Base-by-base conservation (phyloP, 2,329 filamentous ascomycete genomes). In the Botrytis aclada region DNA sequence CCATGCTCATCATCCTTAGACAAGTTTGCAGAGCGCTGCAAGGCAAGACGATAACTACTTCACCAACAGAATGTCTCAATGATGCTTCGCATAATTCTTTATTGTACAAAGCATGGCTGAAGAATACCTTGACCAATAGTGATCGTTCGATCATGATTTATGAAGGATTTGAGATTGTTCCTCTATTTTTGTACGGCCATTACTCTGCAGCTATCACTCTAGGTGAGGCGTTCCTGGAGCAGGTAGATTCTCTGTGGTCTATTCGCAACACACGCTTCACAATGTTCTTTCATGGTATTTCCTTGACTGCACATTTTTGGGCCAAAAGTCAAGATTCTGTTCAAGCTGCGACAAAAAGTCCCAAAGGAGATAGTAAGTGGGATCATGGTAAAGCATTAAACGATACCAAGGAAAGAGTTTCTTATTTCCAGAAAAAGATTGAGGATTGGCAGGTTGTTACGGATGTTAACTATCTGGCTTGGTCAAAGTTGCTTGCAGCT, bases 1-100 rank as follows among this genome's bases (percentile, higher is more conserved):
- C 89, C 0, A 84, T 94, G 69, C 83, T 95, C 10, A 88, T 92
- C 74, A 86, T 88, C 4, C 85, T 91, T 5, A 84, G 90, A 67
- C 92, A 95, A 79, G 86, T 88, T 37, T 88, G 86, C 69, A 88
- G 91, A 66, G 91, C 93, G 34, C 82, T 95, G 32, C 91, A 94
- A 80, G 93, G 93, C 71, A 95, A 94, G 81, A 95, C 93, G 0
- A 82, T 82, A 4, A 81, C 83, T 18, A 83, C 86, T 16, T 73
- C 76, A 32, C 69, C 80, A 6, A 78, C 84, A 0, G 84, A 86
- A 29, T 85, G 94, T 18, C 87, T 95, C 84, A 88, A 85, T 58
- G 92, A 95, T 76, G 84, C 88, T n/a, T 85, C 88, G 62, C 92
- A 95, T 78, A 85, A 88, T 72, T 85, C 88, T 1, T 76, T 80